Evolutionary conservation across 2,329 filamentous ascomycete genomes (phyloP), one percentile per base, ranked within the genome.

Genomic region (Cordyceps militaris): DNA sequence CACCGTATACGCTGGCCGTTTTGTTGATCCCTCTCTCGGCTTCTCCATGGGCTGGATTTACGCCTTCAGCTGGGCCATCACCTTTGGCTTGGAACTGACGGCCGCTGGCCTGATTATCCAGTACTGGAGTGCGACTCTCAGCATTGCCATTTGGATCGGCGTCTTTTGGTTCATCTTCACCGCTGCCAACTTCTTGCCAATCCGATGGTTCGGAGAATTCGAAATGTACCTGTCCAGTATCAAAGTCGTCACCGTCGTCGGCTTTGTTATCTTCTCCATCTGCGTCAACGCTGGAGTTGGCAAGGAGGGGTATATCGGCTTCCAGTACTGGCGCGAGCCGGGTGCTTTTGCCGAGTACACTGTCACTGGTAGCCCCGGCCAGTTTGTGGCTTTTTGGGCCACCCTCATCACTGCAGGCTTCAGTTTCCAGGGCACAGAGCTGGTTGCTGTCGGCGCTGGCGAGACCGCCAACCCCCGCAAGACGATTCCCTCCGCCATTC

Each of bases 11-110:
- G 87, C 88, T 23, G 80, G 84, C 40, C 86, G 89, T 19, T 90
- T 93, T 65, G 79, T 91, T 62, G 85, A 89, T 66, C 84, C 83
- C 11, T 85, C 84, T 57, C 75, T 91, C 49, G 87, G 87, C 8
- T 91, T 91, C 65, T 80, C 87, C 21, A 87, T 91, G 79, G 88
- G 89, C 21, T 92, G 88, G 88, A 85, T 89, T 60, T 92, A 92
- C 72, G 92, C 86, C 85, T 91, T 91, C 67, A 85, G 81, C 38
- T 92, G 86, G 86, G 79, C 84, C 19, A 83, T 87, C 58, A 90
- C 87, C 0, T 88, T 83, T 63, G 86, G 87, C 0, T 79, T 91
- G 9, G 88, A 92, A 67, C 76, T 91, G 40, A 88, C 84, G 0
- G 86, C 86, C 0, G 84, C 86, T 1, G 87, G 86, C 5, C 74